A percentile compares a stretch with the other conserved stretches of the same genome.
Evolutionary conservation across 2,329 filamentous ascomycete species (phyloP).

Genomic region (Colletotrichum eleusines): DNA sequence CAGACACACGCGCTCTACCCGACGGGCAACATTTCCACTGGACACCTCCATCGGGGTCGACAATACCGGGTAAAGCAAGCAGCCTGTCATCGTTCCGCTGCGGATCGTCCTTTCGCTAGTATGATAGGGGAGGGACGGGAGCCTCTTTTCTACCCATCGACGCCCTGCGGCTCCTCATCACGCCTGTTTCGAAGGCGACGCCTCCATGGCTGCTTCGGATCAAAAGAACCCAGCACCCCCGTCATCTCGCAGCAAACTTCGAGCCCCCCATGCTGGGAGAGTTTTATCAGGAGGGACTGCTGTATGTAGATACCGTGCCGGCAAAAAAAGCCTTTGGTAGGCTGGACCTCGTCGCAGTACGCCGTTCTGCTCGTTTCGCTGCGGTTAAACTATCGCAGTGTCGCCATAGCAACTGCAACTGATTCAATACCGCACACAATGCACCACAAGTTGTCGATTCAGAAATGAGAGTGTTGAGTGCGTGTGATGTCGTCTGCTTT

Average conservation of each 20-base stretch:
- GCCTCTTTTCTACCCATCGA: constrained; percentile 10
- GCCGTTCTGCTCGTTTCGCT: too few relatives aligned
- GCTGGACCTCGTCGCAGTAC: neutral
- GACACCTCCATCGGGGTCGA: neutral
- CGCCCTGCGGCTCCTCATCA: neutral
- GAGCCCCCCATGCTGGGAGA: constrained; percentile 6
- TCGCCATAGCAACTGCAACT: neutral
- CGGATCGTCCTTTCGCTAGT: constrained; percentile 11
- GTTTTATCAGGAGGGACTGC: neutral
- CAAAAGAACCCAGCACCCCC: neutral
- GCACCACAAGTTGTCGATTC: neutral
- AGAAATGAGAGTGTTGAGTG: neutral
- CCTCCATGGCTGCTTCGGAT: constrained; percentile 4
- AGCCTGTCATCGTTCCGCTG: constrained; percentile 4
- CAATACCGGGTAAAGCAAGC: neutral
- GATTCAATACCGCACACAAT: neutral
- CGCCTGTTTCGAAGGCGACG: neutral
- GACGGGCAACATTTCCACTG: neutral
- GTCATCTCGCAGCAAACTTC: neutral
- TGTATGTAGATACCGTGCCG: neutral
- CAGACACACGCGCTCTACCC: neutral
- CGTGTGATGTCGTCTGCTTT: neutral
- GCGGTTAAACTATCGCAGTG: neutral
- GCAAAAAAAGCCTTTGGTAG: neutral
- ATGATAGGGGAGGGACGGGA: neutral